A percentile compares a stretch with the other conserved stretches of the same genome.
phyloP scores from a whole-genome alignment of 2,329 filamentous ascomycete genomes.

The Sclerotinia nivalis region DNA sequence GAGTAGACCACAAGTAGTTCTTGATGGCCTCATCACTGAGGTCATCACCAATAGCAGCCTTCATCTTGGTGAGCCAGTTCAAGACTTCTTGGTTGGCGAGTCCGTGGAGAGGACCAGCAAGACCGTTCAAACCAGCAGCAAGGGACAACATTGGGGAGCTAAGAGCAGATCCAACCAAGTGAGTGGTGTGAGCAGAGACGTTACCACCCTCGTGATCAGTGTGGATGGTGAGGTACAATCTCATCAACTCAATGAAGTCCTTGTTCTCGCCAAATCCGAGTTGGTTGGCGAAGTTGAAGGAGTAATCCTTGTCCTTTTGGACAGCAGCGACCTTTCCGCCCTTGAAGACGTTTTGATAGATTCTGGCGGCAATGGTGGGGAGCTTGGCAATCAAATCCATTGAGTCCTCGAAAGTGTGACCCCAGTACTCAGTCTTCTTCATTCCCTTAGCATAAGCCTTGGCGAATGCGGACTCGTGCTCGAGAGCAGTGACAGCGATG shows the following conservation, averaged over 20 bases:
- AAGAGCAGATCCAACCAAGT: slow-evolving; percentile 93
- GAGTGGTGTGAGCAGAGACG: slow-evolving; percentile 96
- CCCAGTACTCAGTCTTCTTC: slow-evolving; percentile 99
- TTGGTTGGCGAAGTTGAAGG: slow-evolving; percentile 99
- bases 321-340: slow-evolving; percentile 95
- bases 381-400: slow-evolving; percentile 99
- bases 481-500: slow-evolving; percentile 92
- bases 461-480: slow-evolving; percentile 96
- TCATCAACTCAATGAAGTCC: slow-evolving; percentile 98
- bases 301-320: slow-evolving; percentile 99
- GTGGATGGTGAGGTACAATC: slow-evolving; percentile 99
- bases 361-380: slow-evolving; percentile 94
- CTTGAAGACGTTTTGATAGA: slow-evolving; percentile 99
- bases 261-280: slow-evolving; percentile 93
- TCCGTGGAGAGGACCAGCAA: slow-evolving; percentile 97
- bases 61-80: slow-evolving; percentile 99
- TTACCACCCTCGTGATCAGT: slow-evolving; percentile 99
- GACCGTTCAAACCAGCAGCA: slow-evolving; percentile 94
- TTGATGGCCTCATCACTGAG: slow-evolving; percentile 95
- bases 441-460: slow-evolving; percentile 99
- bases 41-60: slow-evolving; percentile 89
- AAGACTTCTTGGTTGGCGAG: slow-evolving; percentile 99
- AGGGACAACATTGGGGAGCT: slow-evolving; percentile 97
- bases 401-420: slow-evolving; percentile 98
- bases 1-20: slow-evolving; percentile 97